Evolutionary conservation across 2,329 filamentous ascomycete species (phyloP).

Genomic region (Sporothrix curviconia): DNA sequence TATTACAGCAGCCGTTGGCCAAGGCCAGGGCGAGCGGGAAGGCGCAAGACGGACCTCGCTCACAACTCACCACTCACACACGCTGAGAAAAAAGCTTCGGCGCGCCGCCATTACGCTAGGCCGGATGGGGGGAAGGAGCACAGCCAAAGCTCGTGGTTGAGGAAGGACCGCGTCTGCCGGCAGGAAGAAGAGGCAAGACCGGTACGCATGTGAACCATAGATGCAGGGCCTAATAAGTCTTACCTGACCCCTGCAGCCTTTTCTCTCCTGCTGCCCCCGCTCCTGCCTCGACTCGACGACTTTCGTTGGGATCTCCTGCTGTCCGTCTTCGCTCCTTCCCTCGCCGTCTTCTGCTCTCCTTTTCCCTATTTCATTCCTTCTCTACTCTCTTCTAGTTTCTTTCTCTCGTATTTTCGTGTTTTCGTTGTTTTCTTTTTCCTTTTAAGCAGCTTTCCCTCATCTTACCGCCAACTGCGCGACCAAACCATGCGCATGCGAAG

Average conservation of each 20-base stretch:
- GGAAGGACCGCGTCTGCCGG: background rate
- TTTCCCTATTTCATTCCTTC: background rate
- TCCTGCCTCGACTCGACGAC: constrained; percentile 3
- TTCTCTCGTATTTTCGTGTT: background rate
- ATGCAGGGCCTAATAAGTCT: no score
- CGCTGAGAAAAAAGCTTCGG: background rate
- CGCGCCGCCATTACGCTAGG: no score
- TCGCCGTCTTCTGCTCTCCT: background rate
- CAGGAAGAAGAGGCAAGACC: no score
- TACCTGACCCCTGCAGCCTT: no score
- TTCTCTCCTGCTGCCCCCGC: background rate
- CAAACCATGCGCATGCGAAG: constrained; percentile 58
- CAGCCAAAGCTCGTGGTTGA: background rate
- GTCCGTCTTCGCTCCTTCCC: background rate
- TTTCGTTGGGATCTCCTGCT: constrained; percentile 6
- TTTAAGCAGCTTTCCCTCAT: background rate
- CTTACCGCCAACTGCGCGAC: background rate
- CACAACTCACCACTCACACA: background rate
- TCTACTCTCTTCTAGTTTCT: background rate
- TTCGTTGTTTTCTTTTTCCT: background rate
- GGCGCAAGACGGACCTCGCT: background rate
- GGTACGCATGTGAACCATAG: no score
- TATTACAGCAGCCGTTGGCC: no score
- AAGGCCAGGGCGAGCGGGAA: background rate
- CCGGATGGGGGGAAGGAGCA: background rate